Evolutionary conservation across 768 basidiomycete species (phyloP), one percentile per base, ranked within the genome.

Genomic region (Nidula microcarpa): DNA sequence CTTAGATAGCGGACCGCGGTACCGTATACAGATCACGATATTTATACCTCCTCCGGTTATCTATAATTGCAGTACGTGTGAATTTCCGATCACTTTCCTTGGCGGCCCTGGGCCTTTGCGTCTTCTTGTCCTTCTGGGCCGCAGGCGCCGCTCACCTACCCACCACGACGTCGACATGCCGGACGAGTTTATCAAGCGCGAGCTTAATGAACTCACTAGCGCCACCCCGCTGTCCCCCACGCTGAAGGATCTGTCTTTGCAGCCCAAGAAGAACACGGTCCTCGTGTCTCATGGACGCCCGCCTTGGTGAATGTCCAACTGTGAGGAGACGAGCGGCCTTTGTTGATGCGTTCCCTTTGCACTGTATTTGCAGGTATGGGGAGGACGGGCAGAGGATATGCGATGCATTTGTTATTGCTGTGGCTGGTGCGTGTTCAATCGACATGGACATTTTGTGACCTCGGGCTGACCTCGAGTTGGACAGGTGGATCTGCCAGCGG

Each of bases 401-500:
- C 39, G 84, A 87, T 63, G 91, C 91, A 13, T 94, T 92, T 62
- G 91, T 93, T 39, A 82, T 94, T 53, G 91, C 83, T 6, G 84
- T 94, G 56, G 89, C 88, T 64, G 91, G 91, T 88, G 62, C 51
- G 73, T 67, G n/a, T 35, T n/a, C 33, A 34, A 23, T 23, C 23
- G 23, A 23, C 45, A 33, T 37, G 47, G 18, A 30, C 35, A 16
- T 11, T 32, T 54, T n/a, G 44, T 23, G 35, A 37, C 44, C 35
- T 32, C 39, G 16, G 43, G 16, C 13, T 16, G 47, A 45, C 13
- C 13, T 23, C 23, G 23, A 33, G 18, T 51, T 55, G 18, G 43
- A 35, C 59, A 91, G 89, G 89, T 47, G 91, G 91, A 9, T 92
- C 90, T 54, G 90, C 89, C 2, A 92, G 91, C 58, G 91, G 91